These are phyloP conservation scores for Stemphylium vesicarium DNA, from an alignment of 2,329 filamentous ascomycete species.

Conservation along the genomic window DNA sequence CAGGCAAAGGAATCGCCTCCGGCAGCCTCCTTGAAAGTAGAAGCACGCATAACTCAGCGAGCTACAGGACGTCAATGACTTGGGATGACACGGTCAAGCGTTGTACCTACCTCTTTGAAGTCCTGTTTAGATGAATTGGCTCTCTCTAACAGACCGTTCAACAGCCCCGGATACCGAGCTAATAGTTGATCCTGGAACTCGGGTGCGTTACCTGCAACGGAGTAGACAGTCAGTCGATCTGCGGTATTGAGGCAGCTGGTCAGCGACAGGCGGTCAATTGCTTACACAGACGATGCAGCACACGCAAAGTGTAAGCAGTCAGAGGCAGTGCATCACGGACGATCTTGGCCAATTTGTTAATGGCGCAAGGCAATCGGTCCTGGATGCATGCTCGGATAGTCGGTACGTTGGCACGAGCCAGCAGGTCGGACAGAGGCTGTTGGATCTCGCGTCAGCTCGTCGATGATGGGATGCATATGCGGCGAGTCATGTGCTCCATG, in stretches of 20 bases:
- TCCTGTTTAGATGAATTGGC: slow-evolving; percentile 37
- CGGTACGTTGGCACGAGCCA: slow-evolving; percentile 38
- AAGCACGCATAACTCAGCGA: slow-evolving; percentile 37
- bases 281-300: slow-evolving; percentile 59
- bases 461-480: slow-evolving; percentile 19
- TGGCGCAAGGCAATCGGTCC: slow-evolving; percentile 56
- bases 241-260: neutral
- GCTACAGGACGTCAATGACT: slow-evolving; percentile 24
- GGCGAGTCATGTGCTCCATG: slow-evolving; percentile 28
- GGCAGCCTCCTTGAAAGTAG: slow-evolving; percentile 44
- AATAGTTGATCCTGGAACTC: slow-evolving; percentile 43
- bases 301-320: slow-evolving; percentile 58
- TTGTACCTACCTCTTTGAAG: slow-evolving; percentile 39
- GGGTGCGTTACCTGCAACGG: slow-evolving; percentile 33
- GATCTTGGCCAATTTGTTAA: slow-evolving; percentile 50
- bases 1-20: slow-evolving; percentile 37
- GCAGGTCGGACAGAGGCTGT: slow-evolving; percentile 47
- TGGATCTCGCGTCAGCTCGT: slow-evolving; percentile 31
- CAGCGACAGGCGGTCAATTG: slow-evolving; percentile 4
- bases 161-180: slow-evolving; percentile 35
- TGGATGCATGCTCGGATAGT: slow-evolving; percentile 55
- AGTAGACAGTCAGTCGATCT: slow-evolving; percentile 29
- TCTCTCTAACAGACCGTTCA: slow-evolving; percentile 43
- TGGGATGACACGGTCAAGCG: neutral
- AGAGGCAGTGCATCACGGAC: slow-evolving; percentile 59